Evolutionary conservation across 257 asterid species (phyloP).

Genomic region (Ocimum tenuiflorum): DNA sequence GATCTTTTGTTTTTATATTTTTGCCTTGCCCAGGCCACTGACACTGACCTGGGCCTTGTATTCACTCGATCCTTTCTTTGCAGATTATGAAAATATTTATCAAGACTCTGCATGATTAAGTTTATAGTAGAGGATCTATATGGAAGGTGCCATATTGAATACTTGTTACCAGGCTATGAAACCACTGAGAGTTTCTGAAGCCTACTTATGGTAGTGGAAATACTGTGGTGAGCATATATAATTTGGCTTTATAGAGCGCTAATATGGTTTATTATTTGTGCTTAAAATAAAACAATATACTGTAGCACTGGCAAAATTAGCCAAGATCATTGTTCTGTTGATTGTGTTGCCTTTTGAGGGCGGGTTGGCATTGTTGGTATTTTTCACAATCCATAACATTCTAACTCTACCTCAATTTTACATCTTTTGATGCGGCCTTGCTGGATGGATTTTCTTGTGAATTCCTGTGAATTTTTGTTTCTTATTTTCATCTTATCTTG

Average conservation of each 20-base stretch:
- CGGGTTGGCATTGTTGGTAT: background rate
- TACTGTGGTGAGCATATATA: slow-evolving; percentile 33
- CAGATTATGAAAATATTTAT: slow-evolving; percentile 49
- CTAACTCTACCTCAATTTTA: background rate
- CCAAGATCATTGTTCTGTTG: background rate
- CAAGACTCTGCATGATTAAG: slow-evolving; percentile 38
- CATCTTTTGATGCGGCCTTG: background rate
- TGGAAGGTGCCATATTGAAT: slow-evolving; percentile 35
- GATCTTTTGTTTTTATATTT: background rate
- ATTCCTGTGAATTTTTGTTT: too few relatives aligned
- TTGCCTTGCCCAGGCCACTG: slow-evolving; percentile 31
- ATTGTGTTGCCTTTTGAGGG: background rate
- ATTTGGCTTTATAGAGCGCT: slow-evolving; percentile 17
- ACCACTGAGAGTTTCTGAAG: slow-evolving; percentile 27
- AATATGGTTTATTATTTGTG: background rate
- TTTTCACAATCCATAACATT: background rate
- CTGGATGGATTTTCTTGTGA: background rate
- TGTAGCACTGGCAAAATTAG: background rate
- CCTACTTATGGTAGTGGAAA: slow-evolving; percentile 27
- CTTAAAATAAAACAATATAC: background rate
- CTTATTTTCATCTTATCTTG: slow-evolving; percentile 3
- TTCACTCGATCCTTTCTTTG: slow-evolving; percentile 56
- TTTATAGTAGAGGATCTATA: slow-evolving; percentile 31
- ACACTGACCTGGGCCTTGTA: slow-evolving; percentile 37
- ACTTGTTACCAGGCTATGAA: slow-evolving; percentile 27